These are phyloP conservation scores for Tanacetum coccineum DNA, from an alignment of 129 eudicot genomes.

Conservation along the genomic window DNA sequence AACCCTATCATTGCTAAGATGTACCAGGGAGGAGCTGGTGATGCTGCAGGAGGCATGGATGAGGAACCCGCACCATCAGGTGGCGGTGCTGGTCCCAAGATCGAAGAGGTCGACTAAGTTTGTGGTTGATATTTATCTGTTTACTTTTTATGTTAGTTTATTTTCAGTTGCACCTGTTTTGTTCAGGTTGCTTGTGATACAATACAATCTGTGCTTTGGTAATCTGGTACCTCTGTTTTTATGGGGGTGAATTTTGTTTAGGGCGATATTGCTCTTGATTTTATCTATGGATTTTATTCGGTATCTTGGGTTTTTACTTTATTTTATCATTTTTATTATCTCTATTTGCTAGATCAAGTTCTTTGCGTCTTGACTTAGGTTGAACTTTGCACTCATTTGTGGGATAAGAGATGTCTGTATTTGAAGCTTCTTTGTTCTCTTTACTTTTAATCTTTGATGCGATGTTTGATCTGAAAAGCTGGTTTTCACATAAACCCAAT, in stretches of 20 bases:
- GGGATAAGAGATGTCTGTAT: too few relatives aligned
- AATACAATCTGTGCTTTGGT: background rate
- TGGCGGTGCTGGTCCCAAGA: conserved; percentile 76
- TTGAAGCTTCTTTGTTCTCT: too few relatives aligned
- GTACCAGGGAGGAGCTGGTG: conserved; percentile 61
- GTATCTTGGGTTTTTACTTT: background rate
- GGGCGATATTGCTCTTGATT: background rate
- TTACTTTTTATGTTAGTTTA: conserved; percentile 3
- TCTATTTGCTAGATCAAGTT: background rate
- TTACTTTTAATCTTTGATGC: too few relatives aligned
- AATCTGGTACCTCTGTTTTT: conserved; percentile 1
- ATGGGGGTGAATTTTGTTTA: conserved; percentile 7
- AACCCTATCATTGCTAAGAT: conserved; percentile 60
- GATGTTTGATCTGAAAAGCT: too few relatives aligned
- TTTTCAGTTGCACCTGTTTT: background rate
- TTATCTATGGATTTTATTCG: background rate
- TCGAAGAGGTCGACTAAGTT: conserved; percentile 72
- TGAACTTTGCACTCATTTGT: too few relatives aligned
- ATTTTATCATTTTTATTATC: background rate
- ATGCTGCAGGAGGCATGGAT: conserved; percentile 47
- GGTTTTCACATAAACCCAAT: too few relatives aligned
- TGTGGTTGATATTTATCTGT: background rate
- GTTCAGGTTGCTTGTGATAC: conserved; percentile 14
- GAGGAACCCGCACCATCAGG: conserved; percentile 49
- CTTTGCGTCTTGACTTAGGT: too few relatives aligned